A percentile compares a stretch with the other conserved stretches of the same genome.
Evolutionary conservation across 2,329 filamentous ascomycete species (phyloP).

Genomic region (Microdochium bolleyi): DNA sequence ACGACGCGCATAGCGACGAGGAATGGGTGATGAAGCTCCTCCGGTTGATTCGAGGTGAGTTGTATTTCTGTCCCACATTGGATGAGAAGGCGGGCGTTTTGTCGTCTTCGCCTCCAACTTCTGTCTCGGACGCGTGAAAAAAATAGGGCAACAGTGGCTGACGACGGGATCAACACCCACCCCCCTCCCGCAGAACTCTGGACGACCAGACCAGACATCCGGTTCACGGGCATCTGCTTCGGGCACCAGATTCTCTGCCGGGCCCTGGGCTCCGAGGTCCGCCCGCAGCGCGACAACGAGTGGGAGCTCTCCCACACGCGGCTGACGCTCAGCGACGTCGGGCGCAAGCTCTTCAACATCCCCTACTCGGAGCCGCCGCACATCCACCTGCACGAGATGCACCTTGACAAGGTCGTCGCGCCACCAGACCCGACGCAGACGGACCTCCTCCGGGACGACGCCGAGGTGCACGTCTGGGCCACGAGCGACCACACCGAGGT

Average conservation of each 20-base stretch:
- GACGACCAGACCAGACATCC: slow-evolving; percentile 39
- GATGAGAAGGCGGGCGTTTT: no score
- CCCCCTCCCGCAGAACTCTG: slow-evolving; percentile 38
- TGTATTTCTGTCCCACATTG: no score
- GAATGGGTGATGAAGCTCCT: slow-evolving; percentile 69
- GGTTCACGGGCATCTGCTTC: slow-evolving; percentile 70
- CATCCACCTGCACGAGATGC: slow-evolving; percentile 69
- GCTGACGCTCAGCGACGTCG: slow-evolving; percentile 55
- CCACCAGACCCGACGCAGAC: slow-evolving; percentile 46
- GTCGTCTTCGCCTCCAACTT: slow-evolving; percentile 46
- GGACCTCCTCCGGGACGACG: slow-evolving; percentile 25
- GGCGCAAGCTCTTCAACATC: slow-evolving; percentile 59
- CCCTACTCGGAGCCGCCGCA: slow-evolving; percentile 24
- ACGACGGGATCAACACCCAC: no score
- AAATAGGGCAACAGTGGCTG: no score
- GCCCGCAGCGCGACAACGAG: slow-evolving; percentile 49
- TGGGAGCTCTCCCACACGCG: slow-evolving; percentile 68
- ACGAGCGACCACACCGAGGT: slow-evolving; percentile 57
- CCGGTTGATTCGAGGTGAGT: slow-evolving; percentile 37
- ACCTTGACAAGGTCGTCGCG: slow-evolving; percentile 61
- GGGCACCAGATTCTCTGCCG: slow-evolving; percentile 74
- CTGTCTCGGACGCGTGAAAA: no score
- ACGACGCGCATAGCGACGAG: slow-evolving; percentile 62
- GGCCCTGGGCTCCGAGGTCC: slow-evolving; percentile 61
- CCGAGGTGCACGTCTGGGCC: slow-evolving; percentile 49